phyloP scores from a whole-genome alignment of 495 filamentous ascomycete genomes.

The Terfezia claveryi region DNA sequence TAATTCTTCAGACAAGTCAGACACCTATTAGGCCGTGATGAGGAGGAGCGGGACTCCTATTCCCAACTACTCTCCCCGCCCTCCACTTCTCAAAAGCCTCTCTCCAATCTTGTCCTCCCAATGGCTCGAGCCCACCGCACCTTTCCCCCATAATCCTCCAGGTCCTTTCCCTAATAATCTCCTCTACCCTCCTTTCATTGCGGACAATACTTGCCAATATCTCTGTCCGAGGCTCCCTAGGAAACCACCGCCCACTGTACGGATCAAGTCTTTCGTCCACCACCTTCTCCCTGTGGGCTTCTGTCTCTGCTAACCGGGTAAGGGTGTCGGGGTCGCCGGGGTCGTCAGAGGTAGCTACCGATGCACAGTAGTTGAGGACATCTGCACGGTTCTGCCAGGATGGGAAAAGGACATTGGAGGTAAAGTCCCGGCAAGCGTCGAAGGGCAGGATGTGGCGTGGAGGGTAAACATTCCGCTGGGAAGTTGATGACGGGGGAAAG shows the following conservation, averaged over 20 bases:
- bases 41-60: too few species aligned
- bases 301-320: constrained; percentile 45
- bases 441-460: constrained; percentile 21
- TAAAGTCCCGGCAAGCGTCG: constrained; percentile 49
- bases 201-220: constrained; percentile 52
- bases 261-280: constrained; percentile 84
- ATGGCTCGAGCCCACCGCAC: constrained; percentile 36
- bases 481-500: constrained; percentile 67
- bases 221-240: constrained; percentile 65
- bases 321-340: constrained; percentile 67
- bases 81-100: constrained; percentile 40
- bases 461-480: constrained; percentile 29
- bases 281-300: constrained; percentile 46
- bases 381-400: constrained; percentile 74
- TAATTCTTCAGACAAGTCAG: too few species aligned
- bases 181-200: constrained; percentile 69
- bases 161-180: constrained; percentile 60
- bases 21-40: too few species aligned
- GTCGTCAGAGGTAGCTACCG: constrained; percentile 70
- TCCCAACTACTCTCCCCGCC: constrained; percentile 21
- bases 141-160: constrained; percentile 66
- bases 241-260: constrained; percentile 69
- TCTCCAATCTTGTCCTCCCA: constrained; percentile 35
- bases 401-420: constrained; percentile 58
- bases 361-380: constrained; percentile 71